Evolutionary conservation across 2,329 filamentous ascomycete species (phyloP).

Genomic region (Pseudodiploospora longispora): DNA sequence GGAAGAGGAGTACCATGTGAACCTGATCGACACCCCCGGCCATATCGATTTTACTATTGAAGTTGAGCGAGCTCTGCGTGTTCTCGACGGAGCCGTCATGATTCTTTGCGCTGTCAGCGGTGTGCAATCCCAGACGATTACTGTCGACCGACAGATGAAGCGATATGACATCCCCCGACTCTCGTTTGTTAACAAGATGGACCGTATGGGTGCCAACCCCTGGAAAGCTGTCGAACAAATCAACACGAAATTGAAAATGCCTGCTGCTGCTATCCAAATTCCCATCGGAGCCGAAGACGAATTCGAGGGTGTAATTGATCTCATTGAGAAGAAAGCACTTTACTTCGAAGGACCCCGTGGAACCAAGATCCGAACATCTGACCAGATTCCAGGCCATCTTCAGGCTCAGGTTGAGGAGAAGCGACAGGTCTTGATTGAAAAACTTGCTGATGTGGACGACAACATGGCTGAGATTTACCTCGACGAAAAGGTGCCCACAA

Average conservation of each 20-base stretch:
- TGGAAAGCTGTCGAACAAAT: constrained; percentile 98
- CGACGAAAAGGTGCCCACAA: constrained; percentile 73
- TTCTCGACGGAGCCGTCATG: constrained; percentile 95
- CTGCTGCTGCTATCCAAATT: constrained; percentile 87
- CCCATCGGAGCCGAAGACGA: constrained; percentile 89
- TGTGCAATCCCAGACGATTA: constrained; percentile 96
- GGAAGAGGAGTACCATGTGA: constrained; percentile 92
- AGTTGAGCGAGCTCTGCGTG: constrained; percentile 88
- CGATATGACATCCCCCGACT: constrained; percentile 93
- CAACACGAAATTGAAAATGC: constrained; percentile 89
- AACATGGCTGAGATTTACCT: constrained; percentile 94
- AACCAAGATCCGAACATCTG: constrained; percentile 64
- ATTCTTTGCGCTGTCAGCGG: constrained; percentile 96
- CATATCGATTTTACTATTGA: constrained; percentile 99
- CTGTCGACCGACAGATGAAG: constrained; percentile 97
- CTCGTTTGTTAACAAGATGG: constrained; percentile 99
- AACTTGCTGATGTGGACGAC: constrained; percentile 92
- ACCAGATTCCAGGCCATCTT: constrained; percentile 77
- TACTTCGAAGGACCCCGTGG: constrained; percentile 85
- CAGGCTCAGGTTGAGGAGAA: constrained; percentile 72
- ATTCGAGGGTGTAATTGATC: constrained; percentile 85
- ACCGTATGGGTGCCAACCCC: constrained; percentile 95
- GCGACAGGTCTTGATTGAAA: constrained; percentile 81
- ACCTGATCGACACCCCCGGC: constrained; percentile 95
- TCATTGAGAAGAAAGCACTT: constrained; percentile 85